Evolutionary conservation across 768 basidiomycete genomes (phyloP).

Genomic region (Leccinum imitatum): DNA sequence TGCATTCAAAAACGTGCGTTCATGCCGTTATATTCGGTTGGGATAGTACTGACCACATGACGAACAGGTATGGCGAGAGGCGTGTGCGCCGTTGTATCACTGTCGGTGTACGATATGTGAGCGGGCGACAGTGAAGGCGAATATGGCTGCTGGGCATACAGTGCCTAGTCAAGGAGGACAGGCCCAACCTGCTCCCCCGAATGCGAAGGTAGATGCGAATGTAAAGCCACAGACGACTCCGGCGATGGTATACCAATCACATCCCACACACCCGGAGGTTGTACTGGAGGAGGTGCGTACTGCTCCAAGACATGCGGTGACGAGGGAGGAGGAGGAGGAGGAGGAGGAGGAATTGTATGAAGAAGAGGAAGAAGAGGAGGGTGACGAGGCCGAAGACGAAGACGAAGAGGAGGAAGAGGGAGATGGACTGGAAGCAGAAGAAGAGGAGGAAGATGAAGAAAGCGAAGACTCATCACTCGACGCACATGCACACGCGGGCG

Average conservation of each 20-base stretch:
- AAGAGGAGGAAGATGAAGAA: conserved; percentile 36
- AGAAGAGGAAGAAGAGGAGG: conserved; percentile 23
- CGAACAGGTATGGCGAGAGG: conserved; percentile 69
- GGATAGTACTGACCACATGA: conserved; percentile 3
- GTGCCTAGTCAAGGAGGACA: conserved; percentile 30
- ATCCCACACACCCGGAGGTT: conserved; percentile 20
- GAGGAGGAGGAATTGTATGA: conserved; percentile 19
- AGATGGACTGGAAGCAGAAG: conserved; percentile 28
- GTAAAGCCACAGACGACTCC: conserved; percentile 8
- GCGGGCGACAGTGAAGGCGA: conserved; percentile 56
- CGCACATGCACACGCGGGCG: background rate
- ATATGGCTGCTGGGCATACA: conserved; percentile 40
- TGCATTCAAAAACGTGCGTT: conserved; percentile 53
- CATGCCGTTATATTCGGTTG: background rate
- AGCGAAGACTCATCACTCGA: conserved; percentile 25
- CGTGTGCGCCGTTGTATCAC: conserved; percentile 67
- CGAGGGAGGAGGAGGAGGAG: conserved; percentile 32
- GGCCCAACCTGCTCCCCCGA: conserved; percentile 9
- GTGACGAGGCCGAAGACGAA: conserved; percentile 28
- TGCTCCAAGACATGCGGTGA: conserved; percentile 19
- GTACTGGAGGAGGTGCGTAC: conserved; percentile 26
- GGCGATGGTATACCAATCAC: conserved; percentile 2
- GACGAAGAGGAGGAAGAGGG: conserved; percentile 4
- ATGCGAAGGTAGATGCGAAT: background rate
- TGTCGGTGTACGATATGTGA: conserved; percentile 76